Evolutionary conservation across 805 yeast species (phyloP).

Genomic region (Candida peoriensis): DNA sequence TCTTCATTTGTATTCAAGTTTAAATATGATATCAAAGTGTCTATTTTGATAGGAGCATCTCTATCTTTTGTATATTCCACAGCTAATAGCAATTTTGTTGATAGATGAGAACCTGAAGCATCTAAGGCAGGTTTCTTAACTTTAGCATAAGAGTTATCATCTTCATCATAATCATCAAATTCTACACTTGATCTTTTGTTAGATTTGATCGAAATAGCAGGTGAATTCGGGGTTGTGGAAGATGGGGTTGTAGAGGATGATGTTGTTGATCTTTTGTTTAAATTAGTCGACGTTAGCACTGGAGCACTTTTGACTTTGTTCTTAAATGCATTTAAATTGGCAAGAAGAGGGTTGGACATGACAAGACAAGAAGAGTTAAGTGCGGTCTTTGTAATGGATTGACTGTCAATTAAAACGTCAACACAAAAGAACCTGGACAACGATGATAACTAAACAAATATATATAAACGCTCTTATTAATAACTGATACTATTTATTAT

Average conservation of each 20-base stretch:
- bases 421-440: too few species aligned
- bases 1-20: conserved; percentile 36
- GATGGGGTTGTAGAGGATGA: conserved; percentile 13
- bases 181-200: not conserved
- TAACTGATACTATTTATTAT: too few species aligned
- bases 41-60: conserved; percentile 65
- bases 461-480: too few species aligned
- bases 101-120: conserved; percentile 48
- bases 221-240: conserved; percentile 17
- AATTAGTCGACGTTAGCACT: conserved; percentile 26
- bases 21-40: conserved; percentile 62
- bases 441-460: too few species aligned
- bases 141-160: conserved; percentile 20
- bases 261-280: conserved; percentile 6
- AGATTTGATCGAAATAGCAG: not conserved
- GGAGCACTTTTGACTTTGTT: conserved; percentile 56
- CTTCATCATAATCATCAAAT: conserved; percentile 17
- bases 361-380: too few species aligned
- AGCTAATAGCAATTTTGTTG: conserved; percentile 85
- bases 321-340: conserved; percentile 61
- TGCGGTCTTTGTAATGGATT: not conserved
- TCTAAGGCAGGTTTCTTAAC: conserved; percentile 27
- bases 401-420: too few species aligned
- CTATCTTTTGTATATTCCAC: conserved; percentile 77
- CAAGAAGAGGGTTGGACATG: conserved; percentile 38